These are phyloP conservation scores for Oryza officinalis DNA, from an alignment of 176 grass and related monocot genomes.

Conservation along the genomic window DNA sequence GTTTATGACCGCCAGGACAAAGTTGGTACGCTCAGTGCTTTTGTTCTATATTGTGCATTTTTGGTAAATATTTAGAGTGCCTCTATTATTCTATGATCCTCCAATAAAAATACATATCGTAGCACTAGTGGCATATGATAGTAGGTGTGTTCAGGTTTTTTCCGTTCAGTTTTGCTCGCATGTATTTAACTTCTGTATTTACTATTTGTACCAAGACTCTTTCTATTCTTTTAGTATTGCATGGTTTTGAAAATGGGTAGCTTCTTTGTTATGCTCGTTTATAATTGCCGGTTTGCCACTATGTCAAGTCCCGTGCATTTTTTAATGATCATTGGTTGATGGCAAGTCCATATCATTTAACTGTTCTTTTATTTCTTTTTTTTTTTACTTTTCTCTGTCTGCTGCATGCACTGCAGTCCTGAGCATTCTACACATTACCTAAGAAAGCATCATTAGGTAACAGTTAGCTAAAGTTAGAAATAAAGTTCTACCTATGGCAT, in stretches of 20 bases:
- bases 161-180: not conserved
- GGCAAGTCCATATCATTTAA: not conserved
- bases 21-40: slow-evolving; percentile 61
- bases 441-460: not conserved
- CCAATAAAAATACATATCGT: not conserved
- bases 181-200: not conserved
- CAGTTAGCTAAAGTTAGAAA: not conserved
- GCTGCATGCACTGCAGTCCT: not conserved
- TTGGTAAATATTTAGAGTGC: slow-evolving; percentile 19
- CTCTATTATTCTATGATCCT: not conserved
- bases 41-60: not conserved
- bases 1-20: slow-evolving; percentile 86
- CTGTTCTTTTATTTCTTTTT: not conserved
- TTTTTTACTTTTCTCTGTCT: slow-evolving; percentile 5
- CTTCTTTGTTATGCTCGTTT: not conserved
- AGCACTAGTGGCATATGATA: not conserved
- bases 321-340: not conserved
- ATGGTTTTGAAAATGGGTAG: slow-evolving; percentile 11
- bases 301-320: not conserved
- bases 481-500: not conserved
- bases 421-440: not conserved
- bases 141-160: not conserved
- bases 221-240: not conserved
- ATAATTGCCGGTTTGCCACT: not conserved
- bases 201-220: not conserved